phyloP scores from a whole-genome alignment of 768 basidiomycete species.

The Xerocomellus amylosporus region DNA sequence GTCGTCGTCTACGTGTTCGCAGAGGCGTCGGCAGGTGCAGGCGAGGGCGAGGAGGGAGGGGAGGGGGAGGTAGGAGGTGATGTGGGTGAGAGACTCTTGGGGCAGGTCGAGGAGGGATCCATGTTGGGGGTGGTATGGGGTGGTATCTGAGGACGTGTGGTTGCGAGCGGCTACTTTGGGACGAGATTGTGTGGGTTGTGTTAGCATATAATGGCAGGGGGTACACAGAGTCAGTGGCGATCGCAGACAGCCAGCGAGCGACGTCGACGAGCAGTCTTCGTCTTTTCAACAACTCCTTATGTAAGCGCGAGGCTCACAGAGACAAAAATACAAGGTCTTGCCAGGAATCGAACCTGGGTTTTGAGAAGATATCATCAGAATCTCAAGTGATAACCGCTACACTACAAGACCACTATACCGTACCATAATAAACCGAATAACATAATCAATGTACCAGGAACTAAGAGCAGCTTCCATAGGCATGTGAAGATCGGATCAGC shows the following conservation, averaged over 20 bases:
- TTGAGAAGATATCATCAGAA: slow-evolving; percentile 25
- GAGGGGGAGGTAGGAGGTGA: slow-evolving; percentile 72
- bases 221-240: slow-evolving; percentile 7
- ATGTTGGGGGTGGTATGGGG: slow-evolving; percentile 40
- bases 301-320: neutral
- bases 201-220: slow-evolving; percentile 60
- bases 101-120: slow-evolving; percentile 60
- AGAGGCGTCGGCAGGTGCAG: slow-evolving; percentile 48
- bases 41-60: slow-evolving; percentile 57
- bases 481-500: too few species aligned
- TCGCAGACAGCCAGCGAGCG: slow-evolving; percentile 28
- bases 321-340: slow-evolving; percentile 15
- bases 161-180: slow-evolving; percentile 34
- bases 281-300: neutral
- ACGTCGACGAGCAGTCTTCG: neutral
- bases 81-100: slow-evolving; percentile 68
- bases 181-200: slow-evolving; percentile 45
- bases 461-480: too few species aligned
- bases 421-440: accelerated
- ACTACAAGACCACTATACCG: slow-evolving; percentile 19
- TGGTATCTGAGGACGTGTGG: slow-evolving; percentile 27
- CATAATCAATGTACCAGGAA: too few species aligned
- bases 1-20: slow-evolving; percentile 70
- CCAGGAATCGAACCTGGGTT: slow-evolving; percentile 30
- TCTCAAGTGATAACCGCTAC: slow-evolving; percentile 32